These are phyloP conservation scores for Wickerhamomyces rabaulensis DNA, from an alignment of 805 yeast species.

Conservation along the genomic window DNA sequence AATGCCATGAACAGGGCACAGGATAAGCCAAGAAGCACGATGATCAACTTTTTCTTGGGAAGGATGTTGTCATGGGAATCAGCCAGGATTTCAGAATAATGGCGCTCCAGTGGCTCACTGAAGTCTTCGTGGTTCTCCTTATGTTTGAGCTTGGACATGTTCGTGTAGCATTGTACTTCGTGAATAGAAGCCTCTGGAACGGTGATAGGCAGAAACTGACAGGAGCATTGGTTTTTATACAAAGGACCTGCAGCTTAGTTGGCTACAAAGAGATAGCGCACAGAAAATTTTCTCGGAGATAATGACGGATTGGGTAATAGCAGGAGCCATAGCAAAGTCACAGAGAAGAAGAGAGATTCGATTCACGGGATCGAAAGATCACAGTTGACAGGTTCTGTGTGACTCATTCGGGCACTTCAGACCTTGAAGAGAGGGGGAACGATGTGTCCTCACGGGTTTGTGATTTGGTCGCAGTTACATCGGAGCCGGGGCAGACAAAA, in stretches of 20 bases:
- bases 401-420: neutral
- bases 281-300: neutral
- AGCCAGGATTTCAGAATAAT: constrained; percentile 22
- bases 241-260: too few species aligned
- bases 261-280: too few species aligned
- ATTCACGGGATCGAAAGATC: neutral
- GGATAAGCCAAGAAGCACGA: constrained; percentile 6
- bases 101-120: neutral
- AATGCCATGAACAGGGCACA: constrained; percentile 5
- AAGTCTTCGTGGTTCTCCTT: neutral
- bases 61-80: constrained; percentile 20
- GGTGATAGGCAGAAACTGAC: neutral
- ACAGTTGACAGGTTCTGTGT: neutral
- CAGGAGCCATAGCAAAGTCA: too few species aligned
- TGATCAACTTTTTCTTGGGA: constrained; percentile 2
- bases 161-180: neutral
- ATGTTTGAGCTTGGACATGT: neutral
- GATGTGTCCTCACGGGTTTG: too few species aligned
- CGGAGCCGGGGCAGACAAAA: too few species aligned
- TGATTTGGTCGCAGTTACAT: too few species aligned
- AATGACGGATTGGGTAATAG: neutral
- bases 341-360: too few species aligned
- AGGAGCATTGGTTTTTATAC: too few species aligned
- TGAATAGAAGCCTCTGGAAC: neutral
- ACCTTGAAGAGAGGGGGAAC: too few species aligned